phyloP scores from a whole-genome alignment of 306 rosid genomes.

The Prunus salicina region DNA sequence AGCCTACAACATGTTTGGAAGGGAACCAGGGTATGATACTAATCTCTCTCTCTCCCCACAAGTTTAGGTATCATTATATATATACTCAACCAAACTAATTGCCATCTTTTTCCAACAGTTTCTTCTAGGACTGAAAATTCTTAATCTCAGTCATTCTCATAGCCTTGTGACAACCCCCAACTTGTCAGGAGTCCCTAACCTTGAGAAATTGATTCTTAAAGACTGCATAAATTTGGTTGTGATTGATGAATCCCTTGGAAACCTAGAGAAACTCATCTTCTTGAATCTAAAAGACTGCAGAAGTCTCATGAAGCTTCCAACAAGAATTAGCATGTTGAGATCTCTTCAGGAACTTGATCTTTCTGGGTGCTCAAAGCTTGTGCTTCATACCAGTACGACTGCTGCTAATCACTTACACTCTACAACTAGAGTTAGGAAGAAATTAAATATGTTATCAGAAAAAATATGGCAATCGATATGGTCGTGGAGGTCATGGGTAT shows the following conservation, averaged over 20 bases:
- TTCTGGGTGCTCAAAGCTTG: constrained; percentile 13
- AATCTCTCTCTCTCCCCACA: not conserved
- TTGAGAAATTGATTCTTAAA: constrained; percentile 6
- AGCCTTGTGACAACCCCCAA: not conserved
- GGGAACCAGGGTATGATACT: not conserved
- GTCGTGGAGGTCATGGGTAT: not conserved
- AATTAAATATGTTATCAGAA: not conserved
- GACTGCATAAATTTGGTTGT: constrained; percentile 1
- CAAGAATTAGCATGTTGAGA: not conserved
- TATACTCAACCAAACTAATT: not conserved
- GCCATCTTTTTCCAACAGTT: not conserved
- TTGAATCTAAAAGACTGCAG: constrained; percentile 8
- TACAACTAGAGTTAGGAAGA: not conserved
- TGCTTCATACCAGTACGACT: not conserved
- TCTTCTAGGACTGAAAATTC: constrained; percentile 5
- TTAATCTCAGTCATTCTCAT: constrained; percentile 12
- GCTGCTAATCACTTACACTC: not conserved
- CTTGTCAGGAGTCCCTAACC: not conserved
- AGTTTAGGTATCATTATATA: not conserved
- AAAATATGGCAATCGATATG: not conserved
- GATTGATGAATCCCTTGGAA: constrained; percentile 6
- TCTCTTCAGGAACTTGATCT: constrained; percentile 10
- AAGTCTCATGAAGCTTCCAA: constrained; percentile 8
- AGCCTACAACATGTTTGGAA: not conserved
- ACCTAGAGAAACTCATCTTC: not conserved